Percentiles rank a stretch among this genome's conserved stretches.
These are phyloP conservation scores for Colletotrichum tropicale DNA, from an alignment of 2,329 filamentous ascomycete genomes.

Conservation along the genomic window DNA sequence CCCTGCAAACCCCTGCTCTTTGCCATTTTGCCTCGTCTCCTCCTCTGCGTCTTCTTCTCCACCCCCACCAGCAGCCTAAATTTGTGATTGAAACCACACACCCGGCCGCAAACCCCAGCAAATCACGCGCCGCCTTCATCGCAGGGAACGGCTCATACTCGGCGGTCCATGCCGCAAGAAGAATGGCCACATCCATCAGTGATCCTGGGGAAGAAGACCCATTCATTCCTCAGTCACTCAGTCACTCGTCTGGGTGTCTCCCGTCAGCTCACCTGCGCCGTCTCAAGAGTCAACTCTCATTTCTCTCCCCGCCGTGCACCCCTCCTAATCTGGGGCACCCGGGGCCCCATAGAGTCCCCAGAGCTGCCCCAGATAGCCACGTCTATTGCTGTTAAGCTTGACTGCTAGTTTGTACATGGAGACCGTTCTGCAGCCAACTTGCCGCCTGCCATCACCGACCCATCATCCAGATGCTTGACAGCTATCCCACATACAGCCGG, in stretches of 20 bases:
- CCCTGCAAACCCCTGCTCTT: not conserved
- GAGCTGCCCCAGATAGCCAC: not conserved
- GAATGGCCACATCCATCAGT: not conserved
- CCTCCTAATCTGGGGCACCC: not conserved
- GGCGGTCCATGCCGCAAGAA: not conserved
- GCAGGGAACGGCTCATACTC: slow-evolving; percentile 2
- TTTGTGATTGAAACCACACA: not conserved
- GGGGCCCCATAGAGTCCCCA: not conserved
- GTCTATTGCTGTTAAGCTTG: slow-evolving; percentile 6
- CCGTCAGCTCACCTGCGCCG: not conserved
- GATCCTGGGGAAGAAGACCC: not conserved
- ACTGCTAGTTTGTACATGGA: not conserved
- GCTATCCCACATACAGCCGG: not conserved
- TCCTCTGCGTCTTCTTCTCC: not conserved
- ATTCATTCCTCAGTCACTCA: not conserved
- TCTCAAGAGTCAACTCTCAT: not conserved
- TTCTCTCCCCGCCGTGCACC: not conserved
- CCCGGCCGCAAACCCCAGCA: not conserved
- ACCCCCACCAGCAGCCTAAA: slow-evolving; percentile 8
- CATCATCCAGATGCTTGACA: not conserved
- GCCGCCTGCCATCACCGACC: not conserved
- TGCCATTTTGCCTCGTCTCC: slow-evolving; percentile 7
- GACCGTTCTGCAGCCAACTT: not conserved
- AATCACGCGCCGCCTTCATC: not conserved
- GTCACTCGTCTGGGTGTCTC: not conserved